Evolutionary conservation across 164 flowering plant genomes (phyloP), one percentile per base, ranked within the genome.

Genomic region (Vitis riparia): DNA sequence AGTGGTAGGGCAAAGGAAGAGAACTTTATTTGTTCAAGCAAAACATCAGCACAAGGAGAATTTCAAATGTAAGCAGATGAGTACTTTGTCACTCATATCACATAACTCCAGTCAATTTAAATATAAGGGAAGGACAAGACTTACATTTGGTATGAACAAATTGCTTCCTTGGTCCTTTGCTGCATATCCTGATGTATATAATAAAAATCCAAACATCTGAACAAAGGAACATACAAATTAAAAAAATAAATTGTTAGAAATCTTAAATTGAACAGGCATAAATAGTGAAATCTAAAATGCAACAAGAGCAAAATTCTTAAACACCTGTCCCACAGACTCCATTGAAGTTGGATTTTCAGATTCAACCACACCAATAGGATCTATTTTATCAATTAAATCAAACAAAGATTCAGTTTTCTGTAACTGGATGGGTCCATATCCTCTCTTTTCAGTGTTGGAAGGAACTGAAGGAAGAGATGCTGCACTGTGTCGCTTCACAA

Each of bases 301-400:
- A 65, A 32, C n/a, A 64, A 57, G 51, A 71, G 59, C 19, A 56
- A 29, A 71, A 55, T 63, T 57, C 52, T 60, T 44, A 59, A 63
- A 23, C 63, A 93, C 99, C 96, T 92, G 97, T 55, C 97, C 97
- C 9, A 77, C 80, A 70, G 84, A 79, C 75, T 93, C 99, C 99
- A 95, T 95, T 68, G 91, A 71, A 19, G 85, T 44, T 63, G 99
- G 99, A 47, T 83, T 75, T 66, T 88, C 78, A 65, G 93, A 85
- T 80, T 88, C 83, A 68, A 82, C 76, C 32, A 82, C 79, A 53
- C 82, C 65, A 59, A 59, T 61, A 67, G 82, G 68, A 76, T 84
- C 75, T 44, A 75, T 44, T 11, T 2, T 55, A 62, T 81, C 66
- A 64, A 88, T 68, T 63, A 75, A 66, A 73, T 85, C 90, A 58